Evolutionary conservation across 148 eudicot genomes (phyloP).

Genomic region (Polygonum maritimum): DNA sequence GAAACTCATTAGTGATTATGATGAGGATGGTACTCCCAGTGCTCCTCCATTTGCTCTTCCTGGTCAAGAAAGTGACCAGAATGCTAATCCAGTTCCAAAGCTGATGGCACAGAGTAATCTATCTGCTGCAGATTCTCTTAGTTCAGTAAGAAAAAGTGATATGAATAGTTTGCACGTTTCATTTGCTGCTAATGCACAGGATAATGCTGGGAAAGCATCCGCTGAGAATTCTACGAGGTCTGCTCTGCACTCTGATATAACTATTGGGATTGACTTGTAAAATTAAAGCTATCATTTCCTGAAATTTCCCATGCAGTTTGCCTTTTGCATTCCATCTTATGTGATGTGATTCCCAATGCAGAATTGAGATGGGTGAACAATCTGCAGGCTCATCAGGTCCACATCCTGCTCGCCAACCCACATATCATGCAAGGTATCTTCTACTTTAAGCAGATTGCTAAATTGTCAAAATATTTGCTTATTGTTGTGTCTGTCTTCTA

Average conservation of each 20-base stretch:
- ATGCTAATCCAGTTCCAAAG: conserved; percentile 12
- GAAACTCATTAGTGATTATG: conserved; percentile 13
- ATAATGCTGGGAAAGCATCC: conserved; percentile 17
- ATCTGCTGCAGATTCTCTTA: conserved; percentile 18
- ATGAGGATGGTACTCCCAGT: conserved; percentile 56
- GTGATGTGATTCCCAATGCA: conserved; percentile 15
- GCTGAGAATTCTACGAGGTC: conserved; percentile 41
- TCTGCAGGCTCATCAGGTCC: conserved; percentile 54
- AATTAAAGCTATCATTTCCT: neutral
- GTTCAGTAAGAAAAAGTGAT: conserved; percentile 18
- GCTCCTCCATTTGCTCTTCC: conserved; percentile 65
- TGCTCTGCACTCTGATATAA: conserved; percentile 12
- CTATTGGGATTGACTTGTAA: neutral
- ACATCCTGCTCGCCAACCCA: conserved; percentile 68
- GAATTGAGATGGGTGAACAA: conserved; percentile 41
- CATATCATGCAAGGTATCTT: conserved; percentile 88
- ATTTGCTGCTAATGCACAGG: conserved; percentile 18
- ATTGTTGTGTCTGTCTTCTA: neutral
- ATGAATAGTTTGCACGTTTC: conserved; percentile 14
- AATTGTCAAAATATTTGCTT: neutral
- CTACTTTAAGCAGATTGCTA: neutral
- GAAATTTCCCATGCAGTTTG: neutral
- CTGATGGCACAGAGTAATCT: conserved; percentile 15
- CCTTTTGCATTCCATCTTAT: too few species aligned
- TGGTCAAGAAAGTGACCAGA: conserved; percentile 28